phyloP scores from a whole-genome alignment of 768 basidiomycete genomes.

The Pleurotus ostreatus region DNA sequence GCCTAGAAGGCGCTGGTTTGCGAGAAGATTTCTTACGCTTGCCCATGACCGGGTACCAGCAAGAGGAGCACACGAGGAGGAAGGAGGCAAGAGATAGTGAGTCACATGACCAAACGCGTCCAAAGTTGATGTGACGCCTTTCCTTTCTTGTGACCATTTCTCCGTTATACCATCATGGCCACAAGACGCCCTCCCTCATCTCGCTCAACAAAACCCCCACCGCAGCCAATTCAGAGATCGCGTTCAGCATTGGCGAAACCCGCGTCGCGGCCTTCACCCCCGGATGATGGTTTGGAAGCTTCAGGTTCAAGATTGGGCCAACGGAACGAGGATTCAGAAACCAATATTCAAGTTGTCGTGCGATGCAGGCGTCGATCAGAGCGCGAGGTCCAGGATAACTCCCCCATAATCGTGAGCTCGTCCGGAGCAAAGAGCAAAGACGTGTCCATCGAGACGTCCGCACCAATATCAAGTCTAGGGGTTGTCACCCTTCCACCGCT shows the following conservation, averaged over 20 bases:
- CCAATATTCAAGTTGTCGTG: slow-evolving; percentile 91
- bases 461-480: slow-evolving; percentile 68
- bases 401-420: slow-evolving; percentile 82
- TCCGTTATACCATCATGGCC: slow-evolving; percentile 42
- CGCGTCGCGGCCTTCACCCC: slow-evolving; percentile 20
- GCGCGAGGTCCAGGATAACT: slow-evolving; percentile 79
- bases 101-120: slow-evolving; percentile 30
- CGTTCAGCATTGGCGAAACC: slow-evolving; percentile 48
- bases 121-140: slow-evolving; percentile 28
- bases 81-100: slow-evolving; percentile 9
- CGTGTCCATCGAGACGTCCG: slow-evolving; percentile 76
- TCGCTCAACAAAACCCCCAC: slow-evolving; percentile 35
- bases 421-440: slow-evolving; percentile 71
- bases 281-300: slow-evolving; percentile 17
- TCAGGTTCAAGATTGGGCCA: slow-evolving; percentile 12
- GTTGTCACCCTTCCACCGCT: slow-evolving; percentile 70
- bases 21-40: slow-evolving; percentile 89
- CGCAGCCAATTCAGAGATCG: slow-evolving; percentile 32
- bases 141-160: slow-evolving; percentile 5
- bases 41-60: slow-evolving; percentile 49
- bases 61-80: not conserved
- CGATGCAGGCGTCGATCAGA: slow-evolving; percentile 85
- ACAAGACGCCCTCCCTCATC: slow-evolving; percentile 54
- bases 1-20: slow-evolving; percentile 66
- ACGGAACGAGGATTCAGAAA: slow-evolving; percentile 52